Evolutionary conservation across 768 basidiomycete genomes (phyloP), one percentile per base, ranked within the genome.

Genomic region (Rhodotorula graminis): DNA sequence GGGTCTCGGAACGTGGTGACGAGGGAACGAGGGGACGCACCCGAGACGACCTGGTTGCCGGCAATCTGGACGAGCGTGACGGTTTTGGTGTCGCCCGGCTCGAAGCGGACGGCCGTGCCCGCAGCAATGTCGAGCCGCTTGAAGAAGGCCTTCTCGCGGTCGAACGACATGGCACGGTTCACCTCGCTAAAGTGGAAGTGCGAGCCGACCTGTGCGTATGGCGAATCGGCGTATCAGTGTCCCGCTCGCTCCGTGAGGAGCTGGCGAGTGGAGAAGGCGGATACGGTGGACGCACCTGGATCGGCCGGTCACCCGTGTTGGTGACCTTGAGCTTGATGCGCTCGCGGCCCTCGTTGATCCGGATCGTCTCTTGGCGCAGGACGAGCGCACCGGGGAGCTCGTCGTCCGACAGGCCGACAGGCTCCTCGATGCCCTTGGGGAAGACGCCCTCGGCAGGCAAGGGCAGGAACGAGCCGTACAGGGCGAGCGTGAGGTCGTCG

Each of bases 391-490:
- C 94, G 0, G 86, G 82, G 46, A 84, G 85, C 29, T 86, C 85
- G 16, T 82, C 82, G 29, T 50, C 63, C 12, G 7, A 7, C 2
- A 23, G 18, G 27, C 50, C 63, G 23, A 67, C 47, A 19, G 50
- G 46, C 50, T 71, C 69, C 18, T 70, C 71, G 25, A 40, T 60
- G 25, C 82, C 72, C 37, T 61, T 61, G 27, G 50, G 47, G 83
- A 98, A 99, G 4, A 83, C 70, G 69, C 86, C 83, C 19, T 85
- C 80, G 0, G 85, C 80, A 0, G 94, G 95, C 6, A 89, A 80
- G 7, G 95, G 95, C 0, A 97, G 83, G 83, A 97, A 97, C 0
- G 93, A 94, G 18, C 93, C 93, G 73, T 93, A 92, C n/a, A 99
- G 84, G 0, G 95, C 94, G n/a, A 88, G 86, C 9, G 82, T 82